Conservation (phyloP, 352 stramenopile species). For the Thraustochytrium striatum region DNA sequence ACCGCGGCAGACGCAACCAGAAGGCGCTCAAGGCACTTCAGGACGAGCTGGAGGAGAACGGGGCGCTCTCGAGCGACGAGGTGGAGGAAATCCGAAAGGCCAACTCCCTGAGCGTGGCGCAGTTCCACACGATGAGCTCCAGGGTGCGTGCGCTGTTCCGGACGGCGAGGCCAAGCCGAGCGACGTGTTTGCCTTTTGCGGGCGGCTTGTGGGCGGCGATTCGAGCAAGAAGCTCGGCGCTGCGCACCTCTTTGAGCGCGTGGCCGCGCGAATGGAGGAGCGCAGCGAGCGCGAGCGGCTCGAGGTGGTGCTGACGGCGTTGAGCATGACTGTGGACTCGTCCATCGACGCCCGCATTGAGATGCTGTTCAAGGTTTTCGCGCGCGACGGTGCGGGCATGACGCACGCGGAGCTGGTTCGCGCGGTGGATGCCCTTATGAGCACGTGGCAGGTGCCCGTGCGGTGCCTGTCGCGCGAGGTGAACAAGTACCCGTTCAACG, state of each 20-base stretch:
- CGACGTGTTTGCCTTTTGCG: background rate
- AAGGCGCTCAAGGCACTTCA: conserved; percentile 19
- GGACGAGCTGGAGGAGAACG: background rate
- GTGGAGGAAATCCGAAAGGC: conserved; percentile 21
- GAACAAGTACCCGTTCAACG: conserved; percentile 22
- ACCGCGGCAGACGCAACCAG: conserved; percentile 1
- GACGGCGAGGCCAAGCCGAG: background rate
- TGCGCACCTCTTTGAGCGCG: background rate
- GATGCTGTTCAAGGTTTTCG: background rate
- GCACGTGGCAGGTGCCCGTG: conserved; percentile 10
- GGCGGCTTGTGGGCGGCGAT: background rate
- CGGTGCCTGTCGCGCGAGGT: conserved; percentile 24
- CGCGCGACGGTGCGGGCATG: background rate
- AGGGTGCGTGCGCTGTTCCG: background rate
- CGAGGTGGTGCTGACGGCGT: conserved; percentile 13
- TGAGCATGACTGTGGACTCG: conserved; percentile 2
- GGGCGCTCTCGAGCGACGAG: conserved; percentile 17
- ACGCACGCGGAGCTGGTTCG: background rate
- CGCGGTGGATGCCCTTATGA: conserved; percentile 6
- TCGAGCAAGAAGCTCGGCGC: background rate
- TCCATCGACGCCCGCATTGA: background rate
- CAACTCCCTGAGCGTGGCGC: background rate
- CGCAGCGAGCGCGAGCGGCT: background rate
- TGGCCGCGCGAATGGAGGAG: background rate
- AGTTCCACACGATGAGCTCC: conserved; percentile 26